phyloP scores from a whole-genome alignment of 2,329 filamentous ascomycete species.

The Lizonia empirigonia region DNA sequence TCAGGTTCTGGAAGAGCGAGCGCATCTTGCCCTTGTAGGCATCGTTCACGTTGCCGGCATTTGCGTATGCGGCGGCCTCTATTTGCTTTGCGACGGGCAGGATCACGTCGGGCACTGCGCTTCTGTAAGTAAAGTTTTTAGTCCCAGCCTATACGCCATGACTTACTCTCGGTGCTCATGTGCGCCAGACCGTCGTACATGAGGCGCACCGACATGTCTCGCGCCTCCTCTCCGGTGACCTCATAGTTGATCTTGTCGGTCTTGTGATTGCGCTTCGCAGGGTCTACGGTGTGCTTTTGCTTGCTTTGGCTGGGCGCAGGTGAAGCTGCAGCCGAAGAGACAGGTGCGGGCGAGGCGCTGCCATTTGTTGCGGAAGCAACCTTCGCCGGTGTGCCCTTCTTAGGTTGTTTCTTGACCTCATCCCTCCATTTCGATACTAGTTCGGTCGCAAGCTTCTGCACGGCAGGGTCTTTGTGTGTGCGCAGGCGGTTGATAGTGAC shows the following conservation, averaged over 20 bases:
- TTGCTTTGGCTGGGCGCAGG: slow-evolving; percentile 59
- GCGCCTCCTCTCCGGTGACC: slow-evolving; percentile 73
- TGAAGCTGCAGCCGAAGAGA: slow-evolving; percentile 48
- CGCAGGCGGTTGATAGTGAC: slow-evolving; percentile 87
- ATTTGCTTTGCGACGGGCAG: slow-evolving; percentile 70
- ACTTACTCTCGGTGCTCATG: slow-evolving; percentile 62
- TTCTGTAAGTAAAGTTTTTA: slow-evolving; percentile 17
- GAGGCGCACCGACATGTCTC: slow-evolving; percentile 86
- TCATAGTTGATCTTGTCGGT: slow-evolving; percentile 79
- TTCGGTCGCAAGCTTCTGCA: slow-evolving; percentile 76
- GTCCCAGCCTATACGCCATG: neutral
- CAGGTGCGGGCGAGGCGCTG: slow-evolving; percentile 41
- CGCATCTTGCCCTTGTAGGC: slow-evolving; percentile 89
- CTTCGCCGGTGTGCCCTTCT: slow-evolving; percentile 35
- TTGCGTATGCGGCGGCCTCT: slow-evolving; percentile 75
- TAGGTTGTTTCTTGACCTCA: slow-evolving; percentile 65
- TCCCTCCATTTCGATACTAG: slow-evolving; percentile 89
- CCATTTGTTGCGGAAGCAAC: slow-evolving; percentile 31
- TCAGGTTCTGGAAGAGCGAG: slow-evolving; percentile 92
- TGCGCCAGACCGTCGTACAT: slow-evolving; percentile 91
- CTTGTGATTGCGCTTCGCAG: slow-evolving; percentile 80
- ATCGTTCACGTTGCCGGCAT: slow-evolving; percentile 70
- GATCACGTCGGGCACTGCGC: slow-evolving; percentile 65
- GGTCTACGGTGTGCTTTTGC: slow-evolving; percentile 62
- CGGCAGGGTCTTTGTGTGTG: slow-evolving; percentile 73